Evolutionary conservation across 164 flowering plant species (phyloP), one percentile per base, ranked within the genome.

Genomic region (Piper longum): DNA sequence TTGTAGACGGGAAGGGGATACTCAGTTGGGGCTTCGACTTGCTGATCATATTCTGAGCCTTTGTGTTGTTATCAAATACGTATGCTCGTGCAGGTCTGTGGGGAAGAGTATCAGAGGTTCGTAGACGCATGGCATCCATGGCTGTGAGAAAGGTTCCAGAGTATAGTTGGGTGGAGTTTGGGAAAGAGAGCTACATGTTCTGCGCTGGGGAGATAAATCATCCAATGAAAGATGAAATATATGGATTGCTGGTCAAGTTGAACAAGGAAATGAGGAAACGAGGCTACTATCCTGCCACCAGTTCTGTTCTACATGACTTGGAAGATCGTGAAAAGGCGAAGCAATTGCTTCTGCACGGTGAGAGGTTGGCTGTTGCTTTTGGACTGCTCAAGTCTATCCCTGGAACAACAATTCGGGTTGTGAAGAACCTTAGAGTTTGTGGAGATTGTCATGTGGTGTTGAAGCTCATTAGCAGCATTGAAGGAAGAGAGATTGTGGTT

Each of bases 231-330:
- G 83, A 86, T 54, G 84, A 79, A 70, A 83, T 90, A 19, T 70
- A 72, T 59, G 64, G 59, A 56, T 64, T 85, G 67, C 80, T 91
- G 1, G 70, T 64, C 55, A 82, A 83, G 42, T 68, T 86, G 70
- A 83, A 72, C 44, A 69, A 56, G 44, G 87, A 86, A 77, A 85
- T 91, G 89, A 84, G 79, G 77, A 81, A 68, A 71, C 79, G 82
- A 74, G 96, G 91, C 42, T 88, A 88, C 76, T 81, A 78, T 62
- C 95, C 95, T 16, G 91, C 88, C 62, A 85, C 87, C 11, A 80
- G 83, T 67, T 79, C 48, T 55, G 90, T 86, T 62, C 76, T 86
- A 71, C 89, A 83, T 71, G 90, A 86, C 66, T 69, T 90, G 77
- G 89, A 81, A 19, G 77, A 77, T 45, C 84, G 80, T 19, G 97